phyloP scores from a whole-genome alignment of 148 eudicot genomes.

The Rhododendron williamsianum region DNA sequence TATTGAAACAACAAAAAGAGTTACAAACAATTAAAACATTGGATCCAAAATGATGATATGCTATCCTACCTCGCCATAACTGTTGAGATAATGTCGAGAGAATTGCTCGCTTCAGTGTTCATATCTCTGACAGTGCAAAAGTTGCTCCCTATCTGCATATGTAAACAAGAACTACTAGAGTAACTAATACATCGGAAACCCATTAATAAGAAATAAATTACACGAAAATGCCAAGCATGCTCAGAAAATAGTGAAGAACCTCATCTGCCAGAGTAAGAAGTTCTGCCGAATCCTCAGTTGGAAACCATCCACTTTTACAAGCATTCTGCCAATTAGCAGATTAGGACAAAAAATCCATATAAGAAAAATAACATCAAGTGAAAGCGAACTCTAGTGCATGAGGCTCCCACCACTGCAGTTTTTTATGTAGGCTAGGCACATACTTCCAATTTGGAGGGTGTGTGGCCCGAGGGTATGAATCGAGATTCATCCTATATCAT shows the following conservation, averaged over 20 bases:
- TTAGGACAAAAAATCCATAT: not conserved
- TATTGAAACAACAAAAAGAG: not conserved
- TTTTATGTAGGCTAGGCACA: not conserved
- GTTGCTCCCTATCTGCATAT: conserved; percentile 36
- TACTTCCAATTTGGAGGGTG: not conserved
- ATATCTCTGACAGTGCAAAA: conserved; percentile 40
- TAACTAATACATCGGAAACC: not conserved
- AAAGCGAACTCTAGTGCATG: not conserved
- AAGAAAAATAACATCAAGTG: not conserved
- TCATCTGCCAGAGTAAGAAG: conserved; percentile 59
- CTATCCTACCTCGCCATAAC: conserved; percentile 51
- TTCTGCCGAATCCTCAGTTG: conserved; percentile 47
- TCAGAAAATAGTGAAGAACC: conserved; percentile 31
- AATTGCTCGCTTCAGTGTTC: conserved; percentile 29
- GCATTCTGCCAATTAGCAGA: conserved; percentile 50
- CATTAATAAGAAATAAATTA: not conserved
- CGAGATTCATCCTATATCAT: not conserved
- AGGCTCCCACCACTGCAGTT: not conserved
- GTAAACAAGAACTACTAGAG: conserved; percentile 8
- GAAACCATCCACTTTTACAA: conserved; percentile 75
- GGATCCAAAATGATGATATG: not conserved
- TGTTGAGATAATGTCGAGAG: conserved; percentile 41
- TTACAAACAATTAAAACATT: not conserved
- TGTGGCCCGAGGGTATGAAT: not conserved
- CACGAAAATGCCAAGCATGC: not conserved